These are phyloP conservation scores for Flaveria sonorensis DNA, from an alignment of 129 eudicot species.

Conservation along the genomic window DNA sequence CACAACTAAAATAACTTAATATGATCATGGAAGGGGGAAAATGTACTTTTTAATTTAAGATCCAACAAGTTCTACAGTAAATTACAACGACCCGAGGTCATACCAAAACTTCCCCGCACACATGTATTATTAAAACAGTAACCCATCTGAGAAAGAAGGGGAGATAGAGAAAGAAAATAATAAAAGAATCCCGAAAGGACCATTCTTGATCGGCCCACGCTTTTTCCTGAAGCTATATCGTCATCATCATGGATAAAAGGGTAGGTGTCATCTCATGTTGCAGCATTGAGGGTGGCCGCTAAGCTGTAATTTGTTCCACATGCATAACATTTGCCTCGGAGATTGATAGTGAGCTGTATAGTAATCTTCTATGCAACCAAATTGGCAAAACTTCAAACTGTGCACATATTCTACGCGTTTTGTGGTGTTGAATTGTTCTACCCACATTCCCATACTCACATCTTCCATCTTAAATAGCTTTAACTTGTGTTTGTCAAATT, in stretches of 20 bases:
- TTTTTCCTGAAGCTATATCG: constrained; percentile 16
- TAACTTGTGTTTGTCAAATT: constrained; percentile 70
- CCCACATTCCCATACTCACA: constrained; percentile 99
- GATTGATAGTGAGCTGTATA: constrained; percentile 93
- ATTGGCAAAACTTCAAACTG: constrained; percentile 84
- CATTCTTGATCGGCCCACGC: constrained; percentile 32
- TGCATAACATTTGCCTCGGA: constrained; percentile 88
- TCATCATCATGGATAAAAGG: not conserved
- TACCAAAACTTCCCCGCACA: constrained; percentile 34
- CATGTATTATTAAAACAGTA: constrained; percentile 20
- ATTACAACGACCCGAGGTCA: constrained; percentile 34
- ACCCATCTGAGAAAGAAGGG: constrained; percentile 42
- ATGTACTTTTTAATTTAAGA: constrained; percentile 13
- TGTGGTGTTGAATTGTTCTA: constrained; percentile 65
- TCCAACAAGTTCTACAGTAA: constrained; percentile 29
- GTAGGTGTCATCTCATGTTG: constrained; percentile 72
- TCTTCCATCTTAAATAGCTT: constrained; percentile 98
- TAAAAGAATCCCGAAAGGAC: constrained; percentile 36
- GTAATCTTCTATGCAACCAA: constrained; percentile 84
- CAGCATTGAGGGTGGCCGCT: constrained; percentile 78
- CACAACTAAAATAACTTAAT: not conserved
- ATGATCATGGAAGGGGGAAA: constrained; percentile 3
- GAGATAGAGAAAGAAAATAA: constrained; percentile 27
- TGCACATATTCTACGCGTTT: constrained; percentile 76
- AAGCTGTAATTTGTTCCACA: constrained; percentile 76